Evolutionary conservation across 805 yeast genomes (phyloP), one percentile per base, ranked within the genome.

Genomic region (Monosporozyma servazzii): DNA sequence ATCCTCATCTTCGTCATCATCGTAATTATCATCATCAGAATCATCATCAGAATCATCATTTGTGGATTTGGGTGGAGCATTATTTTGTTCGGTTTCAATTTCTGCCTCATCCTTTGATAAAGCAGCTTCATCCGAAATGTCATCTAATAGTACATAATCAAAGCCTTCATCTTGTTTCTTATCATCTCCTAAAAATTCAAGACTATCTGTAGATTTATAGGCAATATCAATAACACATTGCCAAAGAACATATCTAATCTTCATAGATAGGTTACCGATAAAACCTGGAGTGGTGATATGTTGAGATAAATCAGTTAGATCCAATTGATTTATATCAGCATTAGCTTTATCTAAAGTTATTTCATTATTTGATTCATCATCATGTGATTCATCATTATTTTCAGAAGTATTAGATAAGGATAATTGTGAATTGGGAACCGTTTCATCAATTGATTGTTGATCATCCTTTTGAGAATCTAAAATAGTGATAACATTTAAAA

Each of bases 201-300:
- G 64, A 45, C 71, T 72, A 37, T 71, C 75, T 37, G 57, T 55
- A 6, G 37, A 13, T 17, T 44, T 39, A 40, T 54, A 65, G 23
- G 62, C 53, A 8, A 58, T 50, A 48, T 60, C 65, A 33, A 61
- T 54, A 7, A 63, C 89, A 61, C 78, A 81, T 58, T 85, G 90
- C 80, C 87, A 86, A 23, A 86, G 68, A 11, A 84, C 74, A 57
- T 83, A 84, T 55, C 91, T 71, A 21, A 84, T 67, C 54, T 79
- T 84, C 47, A 84, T 69, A 5, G 88, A 83, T 42, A 85, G 55
- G 65, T 81, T 69, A 63, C 84, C 72, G 0, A 78, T 69, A 8
- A 79, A 73, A 13, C 71, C 73, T 9, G 66, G 56, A 1, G 81
- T 81, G 30, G 70, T 77, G 63, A 68, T 76, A 52, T 48, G 71